Percentiles rank a stretch among this genome's conserved stretches.
phyloP scores from a whole-genome alignment of 805 yeast genomes.

The Brettanomyces anomalus region DNA sequence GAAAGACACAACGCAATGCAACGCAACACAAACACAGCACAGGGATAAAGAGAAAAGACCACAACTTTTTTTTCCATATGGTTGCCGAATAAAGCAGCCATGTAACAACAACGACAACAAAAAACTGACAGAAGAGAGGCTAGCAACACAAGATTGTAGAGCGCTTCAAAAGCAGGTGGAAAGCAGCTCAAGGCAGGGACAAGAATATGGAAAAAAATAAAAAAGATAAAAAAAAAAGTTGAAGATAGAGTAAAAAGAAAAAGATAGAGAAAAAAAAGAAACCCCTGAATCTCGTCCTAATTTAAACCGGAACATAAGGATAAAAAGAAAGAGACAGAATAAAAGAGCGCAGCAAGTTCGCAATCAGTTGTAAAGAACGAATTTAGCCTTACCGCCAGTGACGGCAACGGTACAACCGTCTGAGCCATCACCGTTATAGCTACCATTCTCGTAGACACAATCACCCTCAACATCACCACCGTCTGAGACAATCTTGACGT shows the following conservation, averaged over 20 bases:
- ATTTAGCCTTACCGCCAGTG: conserved; percentile 26
- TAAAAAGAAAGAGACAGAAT: neutral
- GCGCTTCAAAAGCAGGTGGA: too few species aligned
- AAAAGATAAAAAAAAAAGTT: too few species aligned
- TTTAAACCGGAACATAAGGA: neutral
- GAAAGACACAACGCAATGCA: neutral
- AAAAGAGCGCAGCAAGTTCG: neutral
- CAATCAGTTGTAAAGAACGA: conserved; percentile 21
- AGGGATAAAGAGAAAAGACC: too few species aligned
- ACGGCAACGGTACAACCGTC: conserved; percentile 74
- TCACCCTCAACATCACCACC: conserved; percentile 31
- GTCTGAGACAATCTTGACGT: conserved; percentile 35
- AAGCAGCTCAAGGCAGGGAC: too few species aligned
- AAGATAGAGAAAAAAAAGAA: neutral
- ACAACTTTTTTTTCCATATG: too few species aligned
- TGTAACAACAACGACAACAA: too few species aligned
- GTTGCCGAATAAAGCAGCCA: too few species aligned
- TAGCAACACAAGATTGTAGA: too few species aligned
- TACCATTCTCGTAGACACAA: conserved; percentile 35
- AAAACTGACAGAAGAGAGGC: too few species aligned
- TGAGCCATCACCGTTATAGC: conserved; percentile 44
- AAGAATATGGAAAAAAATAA: too few species aligned
- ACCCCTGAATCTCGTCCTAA: neutral
- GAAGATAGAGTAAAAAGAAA: neutral
- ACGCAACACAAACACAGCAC: too few species aligned